These are phyloP conservation scores for Daldinia concentrica DNA, from an alignment of 495 filamentous ascomycete species.

Conservation along the genomic window DNA sequence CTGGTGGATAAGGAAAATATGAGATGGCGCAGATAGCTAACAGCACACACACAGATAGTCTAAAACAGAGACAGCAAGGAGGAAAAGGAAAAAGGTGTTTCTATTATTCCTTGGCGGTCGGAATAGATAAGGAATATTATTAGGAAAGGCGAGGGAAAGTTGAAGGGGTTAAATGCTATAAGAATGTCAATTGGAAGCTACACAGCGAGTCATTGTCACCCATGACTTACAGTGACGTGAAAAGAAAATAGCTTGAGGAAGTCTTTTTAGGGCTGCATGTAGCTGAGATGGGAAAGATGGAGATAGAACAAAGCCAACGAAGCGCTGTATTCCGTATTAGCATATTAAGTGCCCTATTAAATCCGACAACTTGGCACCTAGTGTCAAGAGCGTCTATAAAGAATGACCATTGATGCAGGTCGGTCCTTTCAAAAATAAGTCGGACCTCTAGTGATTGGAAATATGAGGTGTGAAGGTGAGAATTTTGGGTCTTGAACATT, in stretches of 20 bases:
- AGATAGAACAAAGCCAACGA: slow-evolving; percentile 22
- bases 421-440: slow-evolving; percentile 19
- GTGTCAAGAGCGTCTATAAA: slow-evolving; percentile 17
- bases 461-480: slow-evolving; percentile 32
- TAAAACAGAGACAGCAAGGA: slow-evolving; percentile 21
- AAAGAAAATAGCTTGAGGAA: slow-evolving; percentile 20
- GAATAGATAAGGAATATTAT: slow-evolving; percentile 4
- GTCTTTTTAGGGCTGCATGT: slow-evolving; percentile 27
- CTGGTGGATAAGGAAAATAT: slow-evolving; percentile 24
- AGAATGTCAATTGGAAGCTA: slow-evolving; percentile 39
- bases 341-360: slow-evolving; percentile 3
- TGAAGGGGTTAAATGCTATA: slow-evolving; percentile 42
- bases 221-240: slow-evolving; percentile 46
- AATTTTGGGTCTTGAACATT: slow-evolving; percentile 23
- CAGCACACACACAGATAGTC: slow-evolving; percentile 4
- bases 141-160: slow-evolving; percentile 15
- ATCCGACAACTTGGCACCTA: slow-evolving; percentile 12
- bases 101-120: slow-evolving; percentile 17
- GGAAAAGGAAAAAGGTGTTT: background rate
- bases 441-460: slow-evolving; percentile 24
- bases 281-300: slow-evolving; percentile 7
- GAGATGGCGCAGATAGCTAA: slow-evolving; percentile 16
- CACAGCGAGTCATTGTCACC: slow-evolving; percentile 24
- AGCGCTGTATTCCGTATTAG: background rate
- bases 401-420: slow-evolving; percentile 28